Evolutionary conservation across 148 eudicot genomes (phyloP), one percentile per base, ranked within the genome.

Genomic region (Tetragonia tetragonoides): DNA sequence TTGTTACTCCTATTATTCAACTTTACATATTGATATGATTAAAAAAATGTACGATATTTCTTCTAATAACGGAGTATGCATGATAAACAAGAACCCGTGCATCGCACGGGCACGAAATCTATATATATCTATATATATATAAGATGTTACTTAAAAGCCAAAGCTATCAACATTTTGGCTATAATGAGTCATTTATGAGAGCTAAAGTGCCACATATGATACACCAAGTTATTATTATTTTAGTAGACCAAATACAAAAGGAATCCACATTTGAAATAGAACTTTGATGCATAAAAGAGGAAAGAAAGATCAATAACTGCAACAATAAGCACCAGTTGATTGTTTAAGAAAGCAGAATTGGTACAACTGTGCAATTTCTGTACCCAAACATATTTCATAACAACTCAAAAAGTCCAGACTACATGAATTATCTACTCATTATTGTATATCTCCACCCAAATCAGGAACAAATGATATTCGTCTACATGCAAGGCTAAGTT

Each of bases 191-290:
- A 18, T 3, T 17, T 57, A 20, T 59, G 37, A 73, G 24, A 74
- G 40, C 14, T 5, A 23, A 63, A 61, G 77, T 62, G 51, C 59
- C n/a, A 60, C 68, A 75, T 64, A 57, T 8, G 46, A 56, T 46
- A 44, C 23, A 46, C 44, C 64, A 51, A 46, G 17, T 63, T 75
- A 62, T 44, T 5, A 5, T 5, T 49, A 61, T 63, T 14, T 67
- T 24, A 63, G 54, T 62, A 44, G 44, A 63, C 70, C 67, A 60
- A 20, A 63, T 47, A 39, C 5, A 40, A n/a, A 10, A 64, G 0
- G 17, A 59, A 15, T 8, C 9, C 7, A 39, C 40, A 57, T 1
- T n/a, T 73, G 10, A 61, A 60, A 42, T 9, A 74, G 6, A 41
- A 41, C 24, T 42, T 16, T 41, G 10, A 16, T 38, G 67, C 67